Evolutionary conservation across 2,329 filamentous ascomycete species (phyloP).

Genomic region (Epichloe baconii): DNA sequence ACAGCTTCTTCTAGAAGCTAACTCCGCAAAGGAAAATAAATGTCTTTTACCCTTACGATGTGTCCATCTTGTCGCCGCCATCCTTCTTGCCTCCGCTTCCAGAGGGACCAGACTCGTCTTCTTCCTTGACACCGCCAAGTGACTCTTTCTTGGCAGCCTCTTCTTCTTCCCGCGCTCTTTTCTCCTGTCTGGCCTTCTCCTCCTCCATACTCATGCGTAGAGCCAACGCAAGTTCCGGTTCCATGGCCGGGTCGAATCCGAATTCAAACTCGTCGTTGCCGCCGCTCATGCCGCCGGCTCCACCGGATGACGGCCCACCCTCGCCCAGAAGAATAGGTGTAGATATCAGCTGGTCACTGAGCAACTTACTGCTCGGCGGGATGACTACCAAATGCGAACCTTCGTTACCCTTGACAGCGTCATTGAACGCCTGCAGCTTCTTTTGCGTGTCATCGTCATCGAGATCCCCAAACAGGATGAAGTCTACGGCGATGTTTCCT

Average conservation of each 20-base stretch:
- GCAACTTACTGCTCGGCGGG: conserved; percentile 77
- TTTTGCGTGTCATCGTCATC: conserved; percentile 79
- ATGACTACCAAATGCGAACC: conserved; percentile 86
- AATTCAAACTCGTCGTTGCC: conserved; percentile 57
- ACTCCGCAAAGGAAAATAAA: not conserved
- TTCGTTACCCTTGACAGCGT: conserved; percentile 80
- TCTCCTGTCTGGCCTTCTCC: conserved; percentile 87
- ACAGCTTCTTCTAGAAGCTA: conserved; percentile 20
- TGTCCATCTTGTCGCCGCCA: conserved; percentile 73
- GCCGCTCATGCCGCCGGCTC: conserved; percentile 42
- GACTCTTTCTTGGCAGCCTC: conserved; percentile 59
- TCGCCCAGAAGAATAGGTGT: conserved; percentile 86
- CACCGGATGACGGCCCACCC: conserved; percentile 34
- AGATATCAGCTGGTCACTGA: conserved; percentile 82
- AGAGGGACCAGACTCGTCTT: conserved; percentile 49
- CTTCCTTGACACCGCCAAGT: conserved; percentile 72
- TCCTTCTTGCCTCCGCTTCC: conserved; percentile 27
- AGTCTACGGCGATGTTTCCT: conserved; percentile 84
- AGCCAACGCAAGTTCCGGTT: conserved; percentile 88
- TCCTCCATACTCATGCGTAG: conserved; percentile 97
- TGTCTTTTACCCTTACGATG: conserved; percentile 37
- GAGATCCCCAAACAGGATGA: conserved; percentile 87
- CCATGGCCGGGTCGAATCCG: conserved; percentile 79
- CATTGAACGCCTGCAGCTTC: conserved; percentile 89
- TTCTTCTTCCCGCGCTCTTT: conserved; percentile 65